These are phyloP conservation scores for Casuarina equisetifolia DNA, from an alignment of 306 rosid species.

Conservation along the genomic window DNA sequence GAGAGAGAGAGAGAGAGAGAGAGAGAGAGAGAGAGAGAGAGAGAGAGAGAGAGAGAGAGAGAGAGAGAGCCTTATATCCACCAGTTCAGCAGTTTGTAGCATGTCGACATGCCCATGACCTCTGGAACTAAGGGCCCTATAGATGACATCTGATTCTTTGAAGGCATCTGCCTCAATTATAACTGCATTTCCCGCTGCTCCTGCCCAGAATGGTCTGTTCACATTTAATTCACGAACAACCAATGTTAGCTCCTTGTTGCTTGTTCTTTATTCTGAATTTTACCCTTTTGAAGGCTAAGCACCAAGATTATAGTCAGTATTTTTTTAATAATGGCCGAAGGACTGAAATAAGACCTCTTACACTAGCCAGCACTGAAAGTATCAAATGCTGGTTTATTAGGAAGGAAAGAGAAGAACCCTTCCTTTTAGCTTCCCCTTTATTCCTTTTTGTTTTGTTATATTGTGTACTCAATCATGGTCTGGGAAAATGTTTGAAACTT, in stretches of 20 bases:
- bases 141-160: conserved; percentile 94
- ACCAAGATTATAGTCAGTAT: neutral
- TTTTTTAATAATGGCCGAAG: neutral
- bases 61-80: conserved; percentile 27
- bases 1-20: neutral
- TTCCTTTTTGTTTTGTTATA: neutral
- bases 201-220: conserved; percentile 86
- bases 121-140: conserved; percentile 85
- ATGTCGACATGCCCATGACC: conserved; percentile 83
- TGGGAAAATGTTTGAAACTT: neutral
- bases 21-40: neutral
- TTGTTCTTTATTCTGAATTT: neutral
- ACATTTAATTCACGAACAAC: conserved; percentile 35
- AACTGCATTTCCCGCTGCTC: conserved; percentile 88
- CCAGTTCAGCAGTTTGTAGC: conserved; percentile 95
- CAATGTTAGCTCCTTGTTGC: conserved; percentile 21
- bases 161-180: conserved; percentile 94
- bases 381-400: neutral
- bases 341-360: neutral
- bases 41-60: neutral
- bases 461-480: neutral
- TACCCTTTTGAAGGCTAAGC: neutral
- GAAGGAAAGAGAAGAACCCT: neutral
- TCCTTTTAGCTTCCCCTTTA: conserved; percentile 7
- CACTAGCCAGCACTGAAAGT: neutral